Percentiles rank a stretch among this genome's conserved stretches.
Evolutionary conservation across 2,329 filamentous ascomycete species (phyloP).

Genomic region (Pleoardoris graminearum): DNA sequence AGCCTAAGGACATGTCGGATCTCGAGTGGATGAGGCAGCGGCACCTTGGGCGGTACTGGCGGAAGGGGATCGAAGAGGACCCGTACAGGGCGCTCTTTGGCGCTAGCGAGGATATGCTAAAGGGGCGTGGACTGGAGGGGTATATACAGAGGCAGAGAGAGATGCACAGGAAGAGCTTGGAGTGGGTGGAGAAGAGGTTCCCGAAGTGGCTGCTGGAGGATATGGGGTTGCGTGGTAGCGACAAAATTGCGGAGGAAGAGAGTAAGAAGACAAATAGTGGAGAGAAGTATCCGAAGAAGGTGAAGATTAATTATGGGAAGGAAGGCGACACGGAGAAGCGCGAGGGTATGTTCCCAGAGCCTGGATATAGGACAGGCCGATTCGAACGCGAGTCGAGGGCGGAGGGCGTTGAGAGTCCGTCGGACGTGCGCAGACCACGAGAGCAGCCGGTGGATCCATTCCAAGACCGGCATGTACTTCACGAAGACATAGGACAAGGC

Average conservation of each 20-base stretch:
- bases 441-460: not conserved
- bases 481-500: not conserved
- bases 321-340: slow-evolving; percentile 1
- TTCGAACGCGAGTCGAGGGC: slow-evolving; percentile 23
- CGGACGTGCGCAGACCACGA: slow-evolving; percentile 34
- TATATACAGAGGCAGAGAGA: not conserved
- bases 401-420: slow-evolving; percentile 34
- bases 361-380: slow-evolving; percentile 16
- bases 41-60: slow-evolving; percentile 32
- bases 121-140: slow-evolving; percentile 29
- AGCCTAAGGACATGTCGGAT: slow-evolving; percentile 30
- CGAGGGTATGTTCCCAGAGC: slow-evolving; percentile 19
- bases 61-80: slow-evolving; percentile 41
- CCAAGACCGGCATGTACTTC: not conserved
- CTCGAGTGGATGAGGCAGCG: slow-evolving; percentile 37
- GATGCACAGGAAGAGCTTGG: slow-evolving; percentile 22
- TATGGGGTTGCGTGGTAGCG: slow-evolving; percentile 16
- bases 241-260: not conserved
- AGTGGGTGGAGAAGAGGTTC: slow-evolving; percentile 34
- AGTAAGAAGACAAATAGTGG: not conserved
- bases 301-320: too few relatives aligned
- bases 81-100: slow-evolving; percentile 52
- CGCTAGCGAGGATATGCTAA: slow-evolving; percentile 42
- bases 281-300: slow-evolving; percentile 19
- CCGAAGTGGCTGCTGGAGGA: slow-evolving; percentile 40